Evolutionary conservation across 2,329 filamentous ascomycete species (phyloP).

Genomic region (Arthrobotrys conoides): DNA sequence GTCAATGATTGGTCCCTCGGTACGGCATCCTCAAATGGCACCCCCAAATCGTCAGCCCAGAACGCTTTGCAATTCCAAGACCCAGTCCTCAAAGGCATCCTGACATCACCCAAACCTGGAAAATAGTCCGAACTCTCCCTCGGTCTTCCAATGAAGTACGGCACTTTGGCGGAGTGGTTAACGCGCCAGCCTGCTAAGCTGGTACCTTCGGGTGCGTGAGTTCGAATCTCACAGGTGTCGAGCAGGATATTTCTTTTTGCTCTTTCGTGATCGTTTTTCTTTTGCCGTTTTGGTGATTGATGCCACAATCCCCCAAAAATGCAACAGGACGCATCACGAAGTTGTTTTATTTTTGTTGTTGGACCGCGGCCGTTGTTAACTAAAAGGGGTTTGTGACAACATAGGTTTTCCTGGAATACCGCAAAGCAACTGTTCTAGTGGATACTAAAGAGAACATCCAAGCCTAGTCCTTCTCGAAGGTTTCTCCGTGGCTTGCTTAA

Average conservation of each 20-base stretch:
- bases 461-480: neutral
- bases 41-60: neutral
- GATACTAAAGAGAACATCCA: neutral
- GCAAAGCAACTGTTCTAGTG: neutral
- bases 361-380: neutral
- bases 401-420: neutral
- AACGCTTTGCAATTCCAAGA: neutral
- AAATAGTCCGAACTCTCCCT: neutral
- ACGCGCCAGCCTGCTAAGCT: constrained; percentile 61
- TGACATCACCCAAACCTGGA: neutral
- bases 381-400: neutral
- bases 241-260: constrained; percentile 17
- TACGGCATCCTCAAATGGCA: neutral
- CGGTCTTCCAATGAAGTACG: constrained; percentile 13
- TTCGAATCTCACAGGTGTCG: constrained; percentile 61
- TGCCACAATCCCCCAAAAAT: neutral
- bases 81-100: no score
- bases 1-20: neutral
- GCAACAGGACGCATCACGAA: neutral
- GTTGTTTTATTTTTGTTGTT: neutral
- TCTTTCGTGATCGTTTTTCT: neutral
- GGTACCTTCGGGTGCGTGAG: constrained; percentile 60
- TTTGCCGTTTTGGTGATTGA: constrained; percentile 3
- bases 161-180: constrained; percentile 62
- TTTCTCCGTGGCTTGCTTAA: neutral